Percentiles rank a stretch among this genome's conserved stretches.
phyloP scores from a whole-genome alignment of 352 stramenopile genomes.

The Pythium myriotylum region DNA sequence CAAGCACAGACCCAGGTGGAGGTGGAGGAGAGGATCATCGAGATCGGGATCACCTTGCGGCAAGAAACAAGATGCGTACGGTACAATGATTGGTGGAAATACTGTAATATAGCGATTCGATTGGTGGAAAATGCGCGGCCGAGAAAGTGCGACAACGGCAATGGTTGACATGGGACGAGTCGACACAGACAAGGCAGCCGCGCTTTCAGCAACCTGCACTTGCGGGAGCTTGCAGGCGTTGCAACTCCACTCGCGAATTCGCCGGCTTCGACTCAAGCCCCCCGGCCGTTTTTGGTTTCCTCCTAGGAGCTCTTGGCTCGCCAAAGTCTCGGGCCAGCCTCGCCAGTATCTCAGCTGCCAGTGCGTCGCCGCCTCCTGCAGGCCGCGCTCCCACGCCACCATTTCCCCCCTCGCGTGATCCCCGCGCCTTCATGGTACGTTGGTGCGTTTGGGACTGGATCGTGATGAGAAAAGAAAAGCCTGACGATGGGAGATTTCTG shows the following conservation, averaged over 20 bases:
- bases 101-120: too few species aligned
- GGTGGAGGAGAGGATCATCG: background rate
- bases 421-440: too few species aligned
- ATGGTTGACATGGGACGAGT: background rate
- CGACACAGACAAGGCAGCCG: slow-evolving; percentile 1
- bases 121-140: background rate
- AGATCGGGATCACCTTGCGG: too few species aligned
- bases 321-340: too few species aligned
- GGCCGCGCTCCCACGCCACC: too few species aligned
- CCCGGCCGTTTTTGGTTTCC: background rate
- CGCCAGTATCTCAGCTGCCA: slow-evolving; percentile 2
- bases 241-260: slow-evolving; percentile 16
- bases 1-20: background rate
- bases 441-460: too few species aligned
- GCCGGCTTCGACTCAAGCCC: slow-evolving; percentile 13
- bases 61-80: too few species aligned
- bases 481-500: too few species aligned
- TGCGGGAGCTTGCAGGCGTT: too few species aligned
- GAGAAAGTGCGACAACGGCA: background rate
- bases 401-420: background rate
- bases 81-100: background rate
- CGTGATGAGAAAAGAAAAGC: too few species aligned
- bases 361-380: background rate
- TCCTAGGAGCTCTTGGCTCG: too few species aligned
- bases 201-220: too few species aligned